Evolutionary conservation across 495 filamentous ascomycete species (phyloP).

Genomic region (Viridothelium virens): DNA sequence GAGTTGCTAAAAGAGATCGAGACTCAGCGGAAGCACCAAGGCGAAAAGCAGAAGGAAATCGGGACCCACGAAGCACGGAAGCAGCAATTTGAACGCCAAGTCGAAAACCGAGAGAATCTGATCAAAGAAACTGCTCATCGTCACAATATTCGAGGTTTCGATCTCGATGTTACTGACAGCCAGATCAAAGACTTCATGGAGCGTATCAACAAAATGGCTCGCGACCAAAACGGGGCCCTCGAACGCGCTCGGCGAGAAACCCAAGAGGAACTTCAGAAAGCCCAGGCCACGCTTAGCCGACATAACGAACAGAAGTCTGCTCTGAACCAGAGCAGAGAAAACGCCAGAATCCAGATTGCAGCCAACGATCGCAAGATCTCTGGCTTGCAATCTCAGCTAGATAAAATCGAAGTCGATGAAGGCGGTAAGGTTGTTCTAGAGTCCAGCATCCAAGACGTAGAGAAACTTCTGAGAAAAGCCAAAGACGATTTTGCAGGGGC

Average conservation of each 20-base stretch:
- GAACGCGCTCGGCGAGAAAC: slow-evolving; percentile 66
- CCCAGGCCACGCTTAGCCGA: slow-evolving; percentile 57
- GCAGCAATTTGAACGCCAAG: slow-evolving; percentile 71
- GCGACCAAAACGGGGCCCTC: slow-evolving; percentile 68
- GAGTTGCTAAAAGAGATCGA: slow-evolving; percentile 59
- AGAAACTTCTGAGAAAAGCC: slow-evolving; percentile 51
- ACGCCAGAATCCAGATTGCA: slow-evolving; percentile 58
- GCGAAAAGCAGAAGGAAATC: slow-evolving; percentile 68
- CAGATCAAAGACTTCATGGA: slow-evolving; percentile 70
- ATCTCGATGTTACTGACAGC: slow-evolving; percentile 64
- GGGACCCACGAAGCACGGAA: slow-evolving; percentile 82
- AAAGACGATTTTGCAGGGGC: slow-evolving; percentile 53
- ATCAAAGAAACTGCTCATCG: slow-evolving; percentile 67
- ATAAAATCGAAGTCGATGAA: slow-evolving; percentile 71
- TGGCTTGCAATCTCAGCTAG: slow-evolving; percentile 55
- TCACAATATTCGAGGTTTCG: slow-evolving; percentile 81
- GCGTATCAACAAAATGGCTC: slow-evolving; percentile 61
- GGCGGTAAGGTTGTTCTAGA: slow-evolving; percentile 68
- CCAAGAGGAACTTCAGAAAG: slow-evolving; percentile 58
- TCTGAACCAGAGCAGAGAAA: slow-evolving; percentile 60
- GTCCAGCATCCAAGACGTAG: slow-evolving; percentile 60
- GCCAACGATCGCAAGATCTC: slow-evolving; percentile 59
- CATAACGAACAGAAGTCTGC: slow-evolving; percentile 61
- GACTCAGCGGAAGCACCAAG: slow-evolving; percentile 47
- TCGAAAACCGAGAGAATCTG: slow-evolving; percentile 58